Percentiles rank a stretch among this genome's conserved stretches.
phyloP scores from a whole-genome alignment of 331 rosid species.

The Acacia concinna region DNA sequence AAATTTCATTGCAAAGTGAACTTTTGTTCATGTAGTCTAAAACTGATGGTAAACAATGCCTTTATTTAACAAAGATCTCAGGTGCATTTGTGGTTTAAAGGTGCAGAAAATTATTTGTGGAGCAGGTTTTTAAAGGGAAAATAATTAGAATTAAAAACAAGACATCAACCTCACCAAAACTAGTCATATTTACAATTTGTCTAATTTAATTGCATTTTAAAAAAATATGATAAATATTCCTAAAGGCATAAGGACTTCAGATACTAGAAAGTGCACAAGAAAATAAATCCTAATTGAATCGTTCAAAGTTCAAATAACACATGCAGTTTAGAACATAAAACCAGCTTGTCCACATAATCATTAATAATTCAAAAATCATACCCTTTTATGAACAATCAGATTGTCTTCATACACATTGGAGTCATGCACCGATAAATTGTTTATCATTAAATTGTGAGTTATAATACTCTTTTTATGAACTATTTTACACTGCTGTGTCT shows the following conservation, averaged over 20 bases:
- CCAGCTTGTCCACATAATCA: neutral
- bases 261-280: neutral
- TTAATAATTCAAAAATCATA: neutral
- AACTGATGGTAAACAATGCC: constrained; percentile 3
- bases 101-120: too few relatives aligned
- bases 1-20: constrained; percentile 7
- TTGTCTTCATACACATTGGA: neutral
- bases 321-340: neutral
- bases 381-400: neutral
- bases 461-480: neutral
- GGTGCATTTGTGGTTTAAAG: neutral
- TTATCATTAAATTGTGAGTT: neutral
- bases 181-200: neutral
- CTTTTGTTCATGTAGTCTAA: neutral
- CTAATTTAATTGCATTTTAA: neutral
- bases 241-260: neutral
- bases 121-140: too few relatives aligned
- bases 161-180: neutral
- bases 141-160: neutral
- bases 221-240: neutral
- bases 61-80: neutral
- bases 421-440: neutral
- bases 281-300: neutral
- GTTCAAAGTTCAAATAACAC: neutral
- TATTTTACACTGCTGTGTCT: neutral